Evolutionary conservation across 495 filamentous ascomycete species (phyloP), one percentile per base, ranked within the genome.

Genomic region (Hypoxylon subgilvum): DNA sequence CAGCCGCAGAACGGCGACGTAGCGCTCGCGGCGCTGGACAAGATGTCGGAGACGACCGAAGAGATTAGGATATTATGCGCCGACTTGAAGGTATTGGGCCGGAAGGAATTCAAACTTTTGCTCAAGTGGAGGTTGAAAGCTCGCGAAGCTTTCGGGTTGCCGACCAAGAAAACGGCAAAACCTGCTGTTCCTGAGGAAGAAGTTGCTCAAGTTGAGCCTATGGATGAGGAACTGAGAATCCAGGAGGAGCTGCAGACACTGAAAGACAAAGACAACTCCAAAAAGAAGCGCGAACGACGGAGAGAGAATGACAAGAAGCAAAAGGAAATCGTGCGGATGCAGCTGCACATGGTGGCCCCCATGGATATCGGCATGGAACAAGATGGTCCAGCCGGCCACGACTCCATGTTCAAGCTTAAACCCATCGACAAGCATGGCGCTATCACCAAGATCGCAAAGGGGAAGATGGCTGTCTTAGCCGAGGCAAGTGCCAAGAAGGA

Each of bases 291-390:
- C 52, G 88, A 92, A 64, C 79, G 87, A 53, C 78, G 91, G 55
- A 86, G 82, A 62, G 90, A 92, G 31, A 97, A 97, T 57, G 92
- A 96, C 71, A 85, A 85, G 67, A 96, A 92, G 74, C 86, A 88
- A 59, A 91, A 88, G 70, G 92, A 96, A 51, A 92, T 96, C 48
- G 78, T 92, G 22, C 88, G 94, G 39, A 85, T 97, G 87, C 95
- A 98, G 73, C 84, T 98, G 78, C 84, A 96, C 72, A 97, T 98
- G 95, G 90, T 86, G 12, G 88, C 91, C 1, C 93, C 94, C 12
- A 92, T 89, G 79, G 95, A 98, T 56, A 95, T 98, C 61, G 94
- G 94, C 59, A 86, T 94, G 77, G 93, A 97, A 69, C 91, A 96
- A 69, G 75, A 80, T n/a, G 89, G 89, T 9, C 86, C 88, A 1